A percentile compares a stretch with the other conserved stretches of the same genome.
Conservation (phyloP, 2,329 filamentous ascomycete genomes). For the Lasiodiplodia theobromae region DNA sequence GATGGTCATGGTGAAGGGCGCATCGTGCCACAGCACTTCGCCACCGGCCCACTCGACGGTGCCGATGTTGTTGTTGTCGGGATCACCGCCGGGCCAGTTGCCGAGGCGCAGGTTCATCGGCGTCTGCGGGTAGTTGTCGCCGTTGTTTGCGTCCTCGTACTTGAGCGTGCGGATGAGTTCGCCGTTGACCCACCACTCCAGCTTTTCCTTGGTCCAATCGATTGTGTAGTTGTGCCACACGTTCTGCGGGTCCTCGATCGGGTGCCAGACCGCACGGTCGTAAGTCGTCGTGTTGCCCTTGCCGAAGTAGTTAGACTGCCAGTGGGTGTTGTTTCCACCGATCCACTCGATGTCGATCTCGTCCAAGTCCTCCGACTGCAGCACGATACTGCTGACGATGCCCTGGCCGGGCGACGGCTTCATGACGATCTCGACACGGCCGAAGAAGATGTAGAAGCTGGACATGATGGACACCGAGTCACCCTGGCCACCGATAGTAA, state of each 20-base stretch:
- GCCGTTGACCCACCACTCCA: conserved; percentile 72
- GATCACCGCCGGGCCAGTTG: conserved; percentile 68
- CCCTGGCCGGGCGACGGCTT: conserved; percentile 58
- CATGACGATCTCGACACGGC: conserved; percentile 57
- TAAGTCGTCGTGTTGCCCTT: conserved; percentile 62
- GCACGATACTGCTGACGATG: conserved; percentile 58
- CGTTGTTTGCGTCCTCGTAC: conserved; percentile 64
- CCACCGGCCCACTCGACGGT: conserved; percentile 68
- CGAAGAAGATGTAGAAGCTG: conserved; percentile 62
- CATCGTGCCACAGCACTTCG: conserved; percentile 68
- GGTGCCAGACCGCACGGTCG: conserved; percentile 52
- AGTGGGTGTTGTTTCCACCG: conserved; percentile 47
- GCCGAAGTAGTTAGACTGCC: conserved; percentile 62
- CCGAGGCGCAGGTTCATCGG: conserved; percentile 76
- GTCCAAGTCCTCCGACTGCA: conserved; percentile 60
- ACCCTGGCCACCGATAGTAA: conserved; percentile 73
- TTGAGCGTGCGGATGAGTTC: conserved; percentile 66
- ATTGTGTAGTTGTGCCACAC: conserved; percentile 56
- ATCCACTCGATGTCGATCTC: conserved; percentile 62
- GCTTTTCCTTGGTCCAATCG: conserved; percentile 70
- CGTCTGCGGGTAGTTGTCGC: conserved; percentile 72
- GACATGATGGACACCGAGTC: conserved; percentile 81
- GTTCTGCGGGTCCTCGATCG: conserved; percentile 42
- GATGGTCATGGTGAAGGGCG: conserved; percentile 77
- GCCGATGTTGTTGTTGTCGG: conserved; percentile 47